phyloP scores from a whole-genome alignment of 129 eudicot genomes.

The Artemisia argyi region DNA sequence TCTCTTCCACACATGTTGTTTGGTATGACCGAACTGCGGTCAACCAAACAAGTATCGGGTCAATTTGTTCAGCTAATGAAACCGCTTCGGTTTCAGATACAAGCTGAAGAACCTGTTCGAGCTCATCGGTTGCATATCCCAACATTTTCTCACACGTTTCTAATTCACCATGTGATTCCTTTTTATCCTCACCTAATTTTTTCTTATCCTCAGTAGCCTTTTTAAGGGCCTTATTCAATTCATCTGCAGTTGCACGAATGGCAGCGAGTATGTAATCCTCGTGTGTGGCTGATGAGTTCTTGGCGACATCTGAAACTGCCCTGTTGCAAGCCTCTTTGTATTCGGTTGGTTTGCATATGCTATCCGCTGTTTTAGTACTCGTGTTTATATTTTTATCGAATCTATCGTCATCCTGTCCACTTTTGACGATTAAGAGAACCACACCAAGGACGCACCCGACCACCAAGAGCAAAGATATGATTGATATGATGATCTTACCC shows the following conservation, averaged over 20 bases:
- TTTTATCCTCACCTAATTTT: slow-evolving; percentile 28
- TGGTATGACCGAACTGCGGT: slow-evolving; percentile 46
- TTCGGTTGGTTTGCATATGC: slow-evolving; percentile 51
- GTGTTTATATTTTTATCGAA: slow-evolving; percentile 14
- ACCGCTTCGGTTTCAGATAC: slow-evolving; percentile 41
- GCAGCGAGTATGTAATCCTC: slow-evolving; percentile 57
- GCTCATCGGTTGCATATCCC: slow-evolving; percentile 47
- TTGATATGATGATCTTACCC: slow-evolving; percentile 29
- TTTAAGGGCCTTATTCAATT: slow-evolving; percentile 45
- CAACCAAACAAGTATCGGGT: slow-evolving; percentile 55
- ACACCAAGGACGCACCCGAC: slow-evolving; percentile 41
- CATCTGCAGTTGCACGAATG: slow-evolving; percentile 49
- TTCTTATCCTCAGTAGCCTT: slow-evolving; percentile 36
- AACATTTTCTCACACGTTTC: slow-evolving; percentile 63
- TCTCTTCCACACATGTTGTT: slow-evolving; percentile 46
- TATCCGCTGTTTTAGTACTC: slow-evolving; percentile 40
- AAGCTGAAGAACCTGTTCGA: slow-evolving; percentile 40
- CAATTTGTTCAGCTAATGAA: slow-evolving; percentile 36
- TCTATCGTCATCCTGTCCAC: slow-evolving; percentile 19
- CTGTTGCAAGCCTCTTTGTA: slow-evolving; percentile 54
- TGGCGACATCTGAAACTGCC: slow-evolving; percentile 43
- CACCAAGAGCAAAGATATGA: slow-evolving; percentile 43
- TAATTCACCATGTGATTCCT: slow-evolving; percentile 38
- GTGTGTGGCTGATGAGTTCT: slow-evolving; percentile 56
- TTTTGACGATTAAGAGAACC: slow-evolving; percentile 38